phyloP scores from a whole-genome alignment of 2,329 filamentous ascomycete species.

The Myotisia sp. region DNA sequence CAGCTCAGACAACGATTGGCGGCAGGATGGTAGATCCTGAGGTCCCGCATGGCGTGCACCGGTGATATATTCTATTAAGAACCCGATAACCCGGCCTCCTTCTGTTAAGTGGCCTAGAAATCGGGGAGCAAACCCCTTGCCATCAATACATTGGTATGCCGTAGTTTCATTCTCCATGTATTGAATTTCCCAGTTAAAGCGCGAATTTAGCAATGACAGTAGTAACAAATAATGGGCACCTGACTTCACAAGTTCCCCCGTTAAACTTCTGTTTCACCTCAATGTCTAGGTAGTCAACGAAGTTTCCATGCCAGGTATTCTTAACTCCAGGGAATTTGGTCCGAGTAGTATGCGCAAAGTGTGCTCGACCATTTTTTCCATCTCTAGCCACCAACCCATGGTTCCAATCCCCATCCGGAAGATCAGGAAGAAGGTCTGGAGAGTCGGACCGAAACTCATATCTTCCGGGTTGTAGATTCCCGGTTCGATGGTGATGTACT shows the following conservation, averaged over 20 bases:
- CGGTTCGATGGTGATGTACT: constrained; percentile 19
- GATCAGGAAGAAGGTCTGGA: constrained; percentile 11
- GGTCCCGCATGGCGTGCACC: constrained; percentile 16
- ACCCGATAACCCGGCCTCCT: constrained; percentile 11
- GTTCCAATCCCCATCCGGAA: constrained; percentile 19
- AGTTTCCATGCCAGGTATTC: constrained; percentile 15
- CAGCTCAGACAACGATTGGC: constrained; percentile 13
- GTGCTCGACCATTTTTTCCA: constrained; percentile 10
- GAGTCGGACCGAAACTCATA: constrained; percentile 20
- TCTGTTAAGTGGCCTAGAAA: constrained; percentile 7
- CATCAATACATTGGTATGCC: constrained; percentile 26
- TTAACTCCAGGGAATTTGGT: constrained; percentile 1
- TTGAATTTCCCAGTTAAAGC: constrained; percentile 27
- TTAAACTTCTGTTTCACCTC: constrained; percentile 13
- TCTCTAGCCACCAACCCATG: constrained; percentile 16
- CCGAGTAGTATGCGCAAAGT: constrained; percentile 12
- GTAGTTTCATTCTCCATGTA: constrained; percentile 25
- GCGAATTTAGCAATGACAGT: constrained; percentile 26
- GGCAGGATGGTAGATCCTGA: constrained; percentile 15
- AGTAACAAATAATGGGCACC: constrained; percentile 10
- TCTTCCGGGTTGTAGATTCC: constrained; percentile 17
- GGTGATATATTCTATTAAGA: constrained; percentile 22
- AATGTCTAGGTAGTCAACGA: constrained; percentile 16
- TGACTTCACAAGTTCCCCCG: constrained; percentile 17
- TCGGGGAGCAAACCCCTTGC: constrained; percentile 12